These are phyloP conservation scores for Waltiozyma sp. DNA, from an alignment of 1,139 yeast species.

Conservation along the genomic window DNA sequence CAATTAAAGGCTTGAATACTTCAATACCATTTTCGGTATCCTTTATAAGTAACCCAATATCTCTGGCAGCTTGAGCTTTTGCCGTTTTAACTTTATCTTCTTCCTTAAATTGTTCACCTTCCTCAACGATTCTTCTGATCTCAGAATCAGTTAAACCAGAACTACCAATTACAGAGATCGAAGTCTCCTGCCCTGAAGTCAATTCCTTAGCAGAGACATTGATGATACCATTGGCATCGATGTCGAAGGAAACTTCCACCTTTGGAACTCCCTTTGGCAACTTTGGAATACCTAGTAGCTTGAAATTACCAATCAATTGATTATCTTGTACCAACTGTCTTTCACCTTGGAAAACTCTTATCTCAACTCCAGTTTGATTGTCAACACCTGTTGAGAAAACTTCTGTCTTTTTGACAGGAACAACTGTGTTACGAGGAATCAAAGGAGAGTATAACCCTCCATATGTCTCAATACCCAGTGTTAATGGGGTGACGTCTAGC, in stretches of 20 bases:
- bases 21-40: conserved; percentile 43
- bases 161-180: conserved; percentile 95
- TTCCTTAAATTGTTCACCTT: conserved; percentile 96
- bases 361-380: conserved; percentile 98
- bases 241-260: conserved; percentile 95
- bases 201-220: conserved; percentile 98
- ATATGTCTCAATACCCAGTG: conserved; percentile 95
- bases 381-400: conserved; percentile 97
- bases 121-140: conserved; percentile 96
- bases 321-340: conserved; percentile 98
- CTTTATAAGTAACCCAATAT: conserved; percentile 45
- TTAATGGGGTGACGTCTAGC: conserved; percentile 94
- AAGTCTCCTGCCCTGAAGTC: conserved; percentile 97
- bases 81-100: conserved; percentile 56
- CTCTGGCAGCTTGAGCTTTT: conserved; percentile 23
- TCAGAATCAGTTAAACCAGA: conserved; percentile 95
- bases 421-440: conserved; percentile 95
- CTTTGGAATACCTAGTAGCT: conserved; percentile 93
- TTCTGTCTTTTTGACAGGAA: conserved; percentile 95
- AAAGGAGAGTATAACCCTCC: conserved; percentile 98
- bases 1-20: conserved; percentile 29
- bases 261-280: conserved; percentile 99
- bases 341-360: conserved; percentile 99
- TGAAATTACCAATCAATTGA: conserved; percentile 96
- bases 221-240: conserved; percentile 98